Evolutionary conservation across 2,329 filamentous ascomycete species (phyloP), one percentile per base, ranked within the genome.

Genomic region (Elsinoe ampelina): DNA sequence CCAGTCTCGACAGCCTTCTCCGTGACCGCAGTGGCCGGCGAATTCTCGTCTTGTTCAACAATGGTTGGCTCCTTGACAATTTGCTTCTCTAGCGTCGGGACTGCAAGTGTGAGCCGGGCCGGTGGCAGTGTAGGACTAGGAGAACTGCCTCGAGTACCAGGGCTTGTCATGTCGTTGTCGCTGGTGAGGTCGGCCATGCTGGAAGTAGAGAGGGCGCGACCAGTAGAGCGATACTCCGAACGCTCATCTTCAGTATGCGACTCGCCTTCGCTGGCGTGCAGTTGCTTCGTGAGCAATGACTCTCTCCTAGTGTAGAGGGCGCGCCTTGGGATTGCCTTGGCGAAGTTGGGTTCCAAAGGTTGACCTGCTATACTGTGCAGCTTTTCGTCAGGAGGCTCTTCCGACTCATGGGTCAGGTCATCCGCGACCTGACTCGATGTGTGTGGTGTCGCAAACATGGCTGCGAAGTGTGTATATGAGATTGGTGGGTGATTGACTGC

Each of bases 161-260:
- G 90, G 65, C 89, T 96, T 15, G 91, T 95, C 58, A 95, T 75
- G 58, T 68, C 69, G 58, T 88, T 93, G 66, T 96, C 93, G 71
- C 91, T 96, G n/a, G 90, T 96, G 58, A 97, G 78, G 62, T 96
- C 92, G 36, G 87, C 87, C 2, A 89, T 92, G 75, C 89, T 95
- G 68, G 84, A 86, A 64, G 86, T 84, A 59, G 87, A 92, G 59
- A 76, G 63, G 41, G 74, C 73, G 63, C 76, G 71, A 60, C 66
- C 65, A 57, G 68, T 63, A 58, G 63, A 55, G 22, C 58, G 55
- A 5, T 57, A 41, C 30, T 58, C 60, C 10, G 58, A 43, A 13
- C 63, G 61, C 19, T 71, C 67, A 15, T 71, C 67, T 57, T 72
- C 69, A 77, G 63, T 69, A 54, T 71, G 67, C 15, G 66, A 61